Percentiles rank a stretch among this genome's conserved stretches.
These are phyloP conservation scores for Alternaria longipes DNA, from an alignment of 2,329 filamentous ascomycete genomes.

Conservation along the genomic window DNA sequence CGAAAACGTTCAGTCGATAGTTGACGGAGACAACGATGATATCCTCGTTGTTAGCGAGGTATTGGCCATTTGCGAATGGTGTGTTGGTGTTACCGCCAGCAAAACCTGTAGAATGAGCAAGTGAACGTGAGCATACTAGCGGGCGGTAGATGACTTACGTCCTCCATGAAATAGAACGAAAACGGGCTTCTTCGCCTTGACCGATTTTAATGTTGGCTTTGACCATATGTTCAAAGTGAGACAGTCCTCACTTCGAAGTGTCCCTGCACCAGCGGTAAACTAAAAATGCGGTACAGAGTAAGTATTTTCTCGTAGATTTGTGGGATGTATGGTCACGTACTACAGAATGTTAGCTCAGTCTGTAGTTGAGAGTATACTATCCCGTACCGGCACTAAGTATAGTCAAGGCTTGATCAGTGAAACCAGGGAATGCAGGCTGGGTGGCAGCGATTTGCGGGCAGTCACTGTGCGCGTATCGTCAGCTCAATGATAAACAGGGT, in stretches of 20 bases:
- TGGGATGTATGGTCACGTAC: too few species aligned
- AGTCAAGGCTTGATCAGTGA: constrained; percentile 29
- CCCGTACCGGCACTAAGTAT: constrained; percentile 20
- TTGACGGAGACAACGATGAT: constrained; percentile 57
- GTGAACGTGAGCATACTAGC: neutral
- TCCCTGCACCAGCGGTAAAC: constrained; percentile 30
- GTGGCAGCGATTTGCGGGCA: constrained; percentile 23
- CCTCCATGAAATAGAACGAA: constrained; percentile 56
- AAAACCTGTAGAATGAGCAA: constrained; percentile 37
- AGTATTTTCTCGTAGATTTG: too few species aligned
- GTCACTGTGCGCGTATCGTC: constrained; percentile 21
- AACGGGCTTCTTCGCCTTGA: constrained; percentile 45
- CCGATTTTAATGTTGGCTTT: constrained; percentile 31
- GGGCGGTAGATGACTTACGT: constrained; percentile 33
- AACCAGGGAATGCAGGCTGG: constrained; percentile 31
- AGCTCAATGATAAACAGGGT: neutral
- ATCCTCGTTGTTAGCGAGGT: constrained; percentile 49
- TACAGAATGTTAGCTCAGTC: neutral
- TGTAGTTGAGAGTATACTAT: neutral
- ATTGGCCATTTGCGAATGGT: constrained; percentile 51
- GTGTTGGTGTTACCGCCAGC: constrained; percentile 27
- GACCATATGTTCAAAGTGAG: constrained; percentile 46
- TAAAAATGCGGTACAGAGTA: neutral
- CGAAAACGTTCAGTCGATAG: constrained; percentile 49
- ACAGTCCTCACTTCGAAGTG: constrained; percentile 40